Percentiles rank a stretch among this genome's conserved stretches.
These are phyloP conservation scores for Penicillium verhagenii DNA, from an alignment of 495 filamentous ascomycete genomes.

Conservation along the genomic window DNA sequence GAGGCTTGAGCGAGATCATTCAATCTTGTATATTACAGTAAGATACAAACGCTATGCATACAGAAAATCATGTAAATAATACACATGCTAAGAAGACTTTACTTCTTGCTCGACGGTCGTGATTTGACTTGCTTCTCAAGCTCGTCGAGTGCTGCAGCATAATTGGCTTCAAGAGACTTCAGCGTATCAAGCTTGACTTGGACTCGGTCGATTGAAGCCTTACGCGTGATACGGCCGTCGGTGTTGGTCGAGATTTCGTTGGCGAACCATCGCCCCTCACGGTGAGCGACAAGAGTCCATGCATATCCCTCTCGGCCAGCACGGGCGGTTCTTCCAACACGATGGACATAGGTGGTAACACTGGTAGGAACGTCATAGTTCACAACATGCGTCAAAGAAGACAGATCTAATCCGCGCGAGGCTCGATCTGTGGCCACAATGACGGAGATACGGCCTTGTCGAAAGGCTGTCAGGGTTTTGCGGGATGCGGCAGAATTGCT, in stretches of 20 bases:
- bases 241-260: constrained; percentile 61
- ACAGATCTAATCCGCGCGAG: constrained; percentile 87
- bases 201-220: constrained; percentile 42
- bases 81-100: not conserved
- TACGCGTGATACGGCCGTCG: constrained; percentile 44
- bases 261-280: constrained; percentile 86
- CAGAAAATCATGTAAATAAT: not conserved
- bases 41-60: constrained; percentile 13
- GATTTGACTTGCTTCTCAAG: constrained; percentile 44
- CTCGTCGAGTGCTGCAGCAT: constrained; percentile 56
- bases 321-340: constrained; percentile 87
- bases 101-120: not conserved
- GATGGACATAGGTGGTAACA: constrained; percentile 82
- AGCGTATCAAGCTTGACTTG: constrained; percentile 40
- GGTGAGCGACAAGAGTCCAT: constrained; percentile 76
- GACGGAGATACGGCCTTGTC: constrained; percentile 61
- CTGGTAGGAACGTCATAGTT: constrained; percentile 91
- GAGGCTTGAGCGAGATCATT: not conserved
- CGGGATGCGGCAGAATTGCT: constrained; percentile 63
- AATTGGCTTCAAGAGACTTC: constrained; percentile 53
- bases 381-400: constrained; percentile 75
- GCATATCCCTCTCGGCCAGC: constrained; percentile 75
- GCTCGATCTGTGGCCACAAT: constrained; percentile 91
- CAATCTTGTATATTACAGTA: constrained; percentile 9
- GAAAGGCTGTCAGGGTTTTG: constrained; percentile 62